Evolutionary conservation across 2,329 filamentous ascomycete genomes (phyloP), one percentile per base, ranked within the genome.

Genomic region (Pestalotiopsis sp.): DNA sequence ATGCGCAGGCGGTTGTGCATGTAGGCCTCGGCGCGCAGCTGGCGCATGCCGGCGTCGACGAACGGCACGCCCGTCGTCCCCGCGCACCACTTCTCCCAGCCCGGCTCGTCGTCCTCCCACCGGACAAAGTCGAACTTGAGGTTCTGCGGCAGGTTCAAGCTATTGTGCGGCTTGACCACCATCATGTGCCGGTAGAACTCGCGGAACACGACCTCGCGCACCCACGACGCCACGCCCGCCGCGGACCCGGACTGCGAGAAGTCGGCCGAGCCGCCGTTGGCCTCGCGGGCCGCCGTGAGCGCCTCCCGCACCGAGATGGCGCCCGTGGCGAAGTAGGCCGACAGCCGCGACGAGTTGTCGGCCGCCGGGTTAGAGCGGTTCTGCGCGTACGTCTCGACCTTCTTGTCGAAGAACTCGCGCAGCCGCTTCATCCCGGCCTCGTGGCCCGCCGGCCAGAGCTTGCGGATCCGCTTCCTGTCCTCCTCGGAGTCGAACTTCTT

Each of bases 141-240:
- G 73, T 93, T 93, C 82, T 92, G 92, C 1, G 90, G 90, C 73
- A 92, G 92, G 79, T 89, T 89, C 91, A 93, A 93, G 76, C 89
- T 80, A 67, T 58, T 71, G 71, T 75, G 74, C 20, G 73, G 74
- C 20, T 67, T 69, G 41, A 70, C 66, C 27, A 66, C 52, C 66
- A 75, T 73, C 68, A 71, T 71, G 65, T 75, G 74, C 52, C 74
- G 66, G 69, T 75, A 75, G 70, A 75, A 75, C 70, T 75, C 74
- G 58, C 74, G 73, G 69, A 75, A 75, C 3, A 75, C 73, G 61
- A 75, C 38, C 69, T 75, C 74, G 45, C 74, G 71, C 3, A 74
- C 74, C 74, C 74, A 75, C 14, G 70, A 66, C 41, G 70, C 61
- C 27, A 74, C 59, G 4, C 74, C 74, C 13, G 64, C 68, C 6